phyloP scores from a whole-genome alignment of 2,329 filamentous ascomycete species.

The Sporothrix curviconia region DNA sequence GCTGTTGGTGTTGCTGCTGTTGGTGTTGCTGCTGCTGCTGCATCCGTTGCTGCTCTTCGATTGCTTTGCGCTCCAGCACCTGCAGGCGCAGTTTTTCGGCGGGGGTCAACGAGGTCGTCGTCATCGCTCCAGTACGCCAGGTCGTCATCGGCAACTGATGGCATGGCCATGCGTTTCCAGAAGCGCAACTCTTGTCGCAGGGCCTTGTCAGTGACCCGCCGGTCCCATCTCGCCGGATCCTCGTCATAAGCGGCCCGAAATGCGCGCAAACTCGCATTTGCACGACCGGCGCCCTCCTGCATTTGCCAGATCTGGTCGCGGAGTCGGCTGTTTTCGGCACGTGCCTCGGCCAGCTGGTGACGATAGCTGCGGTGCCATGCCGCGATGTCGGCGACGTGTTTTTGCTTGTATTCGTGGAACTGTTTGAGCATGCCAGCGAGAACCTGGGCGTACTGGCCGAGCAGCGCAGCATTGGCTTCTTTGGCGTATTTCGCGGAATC shows the following conservation, averaged over 20 bases:
- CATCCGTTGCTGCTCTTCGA: constrained; percentile 29
- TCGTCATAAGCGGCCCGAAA: constrained; percentile 53
- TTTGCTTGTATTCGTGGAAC: constrained; percentile 60
- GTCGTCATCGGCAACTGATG: constrained; percentile 52
- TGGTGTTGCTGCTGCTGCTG: constrained; percentile 22
- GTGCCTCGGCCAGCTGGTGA: constrained; percentile 56
- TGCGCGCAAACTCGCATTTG: constrained; percentile 51
- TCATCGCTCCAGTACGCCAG: constrained; percentile 59
- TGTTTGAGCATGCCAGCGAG: constrained; percentile 54
- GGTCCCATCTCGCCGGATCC: constrained; percentile 47
- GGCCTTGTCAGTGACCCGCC: constrained; percentile 45
- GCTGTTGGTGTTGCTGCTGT: constrained; percentile 27
- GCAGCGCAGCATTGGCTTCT: constrained; percentile 53
- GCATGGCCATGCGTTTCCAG: constrained; percentile 61
- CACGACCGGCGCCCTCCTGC: constrained; percentile 52
- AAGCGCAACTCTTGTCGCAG: constrained; percentile 54
- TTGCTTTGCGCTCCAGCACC: constrained; percentile 40
- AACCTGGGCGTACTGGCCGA: constrained; percentile 52
- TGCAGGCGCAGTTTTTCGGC: constrained; percentile 52
- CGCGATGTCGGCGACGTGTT: constrained; percentile 54
- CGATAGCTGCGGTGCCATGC: constrained; percentile 63
- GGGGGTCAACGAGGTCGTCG: constrained; percentile 55
- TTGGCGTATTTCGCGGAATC: constrained; percentile 55
- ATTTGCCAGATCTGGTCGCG: constrained; percentile 62
- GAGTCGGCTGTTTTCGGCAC: constrained; percentile 56